phyloP scores from a whole-genome alignment of 495 filamentous ascomycete species.

The Trichoderma virens region DNA sequence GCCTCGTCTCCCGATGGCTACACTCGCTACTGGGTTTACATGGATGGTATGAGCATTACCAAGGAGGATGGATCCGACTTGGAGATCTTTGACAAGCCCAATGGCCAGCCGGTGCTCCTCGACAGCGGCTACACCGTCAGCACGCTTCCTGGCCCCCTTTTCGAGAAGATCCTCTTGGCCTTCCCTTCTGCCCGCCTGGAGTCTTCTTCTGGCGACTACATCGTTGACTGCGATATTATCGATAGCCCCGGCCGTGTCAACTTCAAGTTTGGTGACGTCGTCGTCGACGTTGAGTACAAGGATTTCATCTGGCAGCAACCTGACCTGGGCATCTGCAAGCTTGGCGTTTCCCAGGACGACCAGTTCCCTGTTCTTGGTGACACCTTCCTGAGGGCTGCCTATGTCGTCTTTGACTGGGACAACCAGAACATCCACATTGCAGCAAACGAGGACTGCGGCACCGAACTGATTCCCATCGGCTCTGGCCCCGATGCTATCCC shows the following conservation, averaged over 20 bases:
- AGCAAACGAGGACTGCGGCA: slow-evolving; percentile 59
- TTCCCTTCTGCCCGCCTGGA: slow-evolving; percentile 25
- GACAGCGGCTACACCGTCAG: slow-evolving; percentile 72
- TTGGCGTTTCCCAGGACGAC: slow-evolving; percentile 20
- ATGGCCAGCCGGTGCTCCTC: slow-evolving; percentile 49
- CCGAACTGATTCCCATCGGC: slow-evolving; percentile 63
- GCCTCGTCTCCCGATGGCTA: slow-evolving; percentile 28
- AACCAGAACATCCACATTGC: slow-evolving; percentile 80
- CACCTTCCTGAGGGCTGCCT: slow-evolving; percentile 79
- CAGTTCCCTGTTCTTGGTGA: slow-evolving; percentile 66
- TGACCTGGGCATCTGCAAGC: slow-evolving; percentile 19
- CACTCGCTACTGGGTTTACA: slow-evolving; percentile 19
- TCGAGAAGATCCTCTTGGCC: slow-evolving; percentile 45
- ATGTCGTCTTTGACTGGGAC: slow-evolving; percentile 79
- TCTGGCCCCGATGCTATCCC: slow-evolving; percentile 54
- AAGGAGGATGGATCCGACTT: slow-evolving; percentile 18
- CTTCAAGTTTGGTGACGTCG: slow-evolving; percentile 48
- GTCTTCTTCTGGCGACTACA: neutral
- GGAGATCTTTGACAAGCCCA: slow-evolving; percentile 5
- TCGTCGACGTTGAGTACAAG: slow-evolving; percentile 56
- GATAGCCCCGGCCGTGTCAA: slow-evolving; percentile 38
- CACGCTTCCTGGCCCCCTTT: slow-evolving; percentile 60
- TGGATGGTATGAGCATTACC: slow-evolving; percentile 17
- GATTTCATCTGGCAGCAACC: slow-evolving; percentile 42
- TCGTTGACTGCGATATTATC: slow-evolving; percentile 16